Conservation (phyloP, 2,329 filamentous ascomycete genomes). For the Chrysoporthe puriensis region DNA sequence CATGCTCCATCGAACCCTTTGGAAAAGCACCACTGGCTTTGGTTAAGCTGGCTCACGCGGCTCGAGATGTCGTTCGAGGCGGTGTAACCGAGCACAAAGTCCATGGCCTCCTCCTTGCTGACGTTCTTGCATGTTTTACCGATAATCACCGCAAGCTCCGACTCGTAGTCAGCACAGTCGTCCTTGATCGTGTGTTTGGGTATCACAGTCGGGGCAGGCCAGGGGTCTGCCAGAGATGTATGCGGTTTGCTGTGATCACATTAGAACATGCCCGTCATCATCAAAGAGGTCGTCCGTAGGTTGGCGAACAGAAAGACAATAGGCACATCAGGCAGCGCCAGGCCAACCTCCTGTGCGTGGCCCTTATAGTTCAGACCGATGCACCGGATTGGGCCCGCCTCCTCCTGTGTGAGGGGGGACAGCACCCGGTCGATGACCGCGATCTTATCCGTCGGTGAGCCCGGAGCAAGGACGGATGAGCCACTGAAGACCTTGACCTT, state of each 20-base stretch:
- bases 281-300: neutral
- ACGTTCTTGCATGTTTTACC: constrained; percentile 57
- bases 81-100: constrained; percentile 64
- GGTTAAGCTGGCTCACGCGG: constrained; percentile 57
- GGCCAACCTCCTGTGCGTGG: constrained; percentile 56
- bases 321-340: constrained; percentile 56
- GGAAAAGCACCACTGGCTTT: constrained; percentile 61
- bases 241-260: constrained; percentile 50
- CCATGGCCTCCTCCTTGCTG: constrained; percentile 56
- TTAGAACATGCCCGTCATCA: neutral
- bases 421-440: constrained; percentile 53
- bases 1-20: constrained; percentile 63
- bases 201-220: constrained; percentile 53
- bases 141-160: constrained; percentile 61
- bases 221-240: constrained; percentile 58
- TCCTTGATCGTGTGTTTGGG: constrained; percentile 57
- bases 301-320: constrained; percentile 53
- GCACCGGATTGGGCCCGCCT: constrained; percentile 61
- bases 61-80: constrained; percentile 64
- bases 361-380: constrained; percentile 60
- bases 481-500: constrained; percentile 61
- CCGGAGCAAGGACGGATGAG: constrained; percentile 58
- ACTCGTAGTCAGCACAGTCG: constrained; percentile 62
- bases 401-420: constrained; percentile 51
- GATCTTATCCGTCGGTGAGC: constrained; percentile 51